Conservation (phyloP, 2,329 filamentous ascomycete species). For the Aspergillus jensenii region DNA sequence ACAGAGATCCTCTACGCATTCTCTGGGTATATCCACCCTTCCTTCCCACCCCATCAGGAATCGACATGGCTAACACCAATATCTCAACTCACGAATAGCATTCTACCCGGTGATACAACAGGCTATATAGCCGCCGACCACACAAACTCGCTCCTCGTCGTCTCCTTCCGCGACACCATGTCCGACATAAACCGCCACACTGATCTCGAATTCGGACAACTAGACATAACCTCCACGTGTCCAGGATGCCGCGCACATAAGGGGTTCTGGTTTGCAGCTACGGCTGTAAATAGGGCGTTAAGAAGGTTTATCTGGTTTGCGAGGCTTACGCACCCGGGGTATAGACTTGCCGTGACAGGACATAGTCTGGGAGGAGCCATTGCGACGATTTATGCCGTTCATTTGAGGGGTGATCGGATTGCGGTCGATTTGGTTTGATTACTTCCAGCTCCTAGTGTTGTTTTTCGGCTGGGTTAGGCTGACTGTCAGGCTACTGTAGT, state of each 20-base stretch:
- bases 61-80: too few species aligned
- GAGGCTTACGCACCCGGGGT: slow-evolving; percentile 38
- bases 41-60: too few species aligned
- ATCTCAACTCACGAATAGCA: neutral
- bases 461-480: neutral
- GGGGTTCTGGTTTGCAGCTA: slow-evolving; percentile 51
- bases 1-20: slow-evolving; percentile 46
- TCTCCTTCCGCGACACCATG: slow-evolving; percentile 36
- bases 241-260: slow-evolving; percentile 38
- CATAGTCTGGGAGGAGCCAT: slow-evolving; percentile 52
- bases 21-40: slow-evolving; percentile 35
- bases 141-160: slow-evolving; percentile 38
- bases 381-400: slow-evolving; percentile 45
- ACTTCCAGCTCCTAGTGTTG: too few species aligned
- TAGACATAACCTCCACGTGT: slow-evolving; percentile 38
- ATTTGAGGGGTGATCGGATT: slow-evolving; percentile 39
- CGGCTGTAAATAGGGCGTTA: slow-evolving; percentile 28
- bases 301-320: slow-evolving; percentile 37
- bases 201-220: slow-evolving; percentile 26
- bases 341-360: slow-evolving; percentile 45
- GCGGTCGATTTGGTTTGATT: slow-evolving; percentile 40
- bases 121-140: slow-evolving; percentile 50
- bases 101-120: slow-evolving; percentile 37
- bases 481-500: slow-evolving; percentile 20
- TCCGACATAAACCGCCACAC: slow-evolving; percentile 31